Base-by-base conservation (phyloP, 352 stramenopile genomes). In the Blastocystis hominis region DNA sequence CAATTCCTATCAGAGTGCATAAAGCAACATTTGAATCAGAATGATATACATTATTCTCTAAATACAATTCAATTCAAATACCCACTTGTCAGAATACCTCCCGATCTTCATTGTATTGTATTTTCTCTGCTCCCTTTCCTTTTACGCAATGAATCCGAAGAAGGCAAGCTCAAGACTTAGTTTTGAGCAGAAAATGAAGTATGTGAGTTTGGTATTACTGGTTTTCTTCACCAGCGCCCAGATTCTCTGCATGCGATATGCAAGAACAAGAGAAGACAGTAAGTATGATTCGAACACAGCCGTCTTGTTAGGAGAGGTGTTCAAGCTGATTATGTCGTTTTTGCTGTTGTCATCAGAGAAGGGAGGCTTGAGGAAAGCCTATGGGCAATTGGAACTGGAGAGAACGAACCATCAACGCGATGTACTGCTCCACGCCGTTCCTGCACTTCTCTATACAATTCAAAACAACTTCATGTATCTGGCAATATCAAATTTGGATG, bases 401-500 rank as follows among this genome's bases (percentile, higher is more conserved):
- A 55, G 90, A 10, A 75, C 92, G 30, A 24, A 90, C 36, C 91
- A 90, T 84, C 91, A 92, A 10, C 69, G 91, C 9, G 93, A 96
- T 63, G 91, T 92, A 40, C 47, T 95, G 15, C 94, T 94, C 72
- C 93, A 95, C 44, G 79, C 91, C 4, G 91, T 96, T 36, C 94
- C 94, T 3, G 92, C 93, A 10, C 86, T 93, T 20, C 88, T 97
- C 5, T 97, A 96, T 86, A 90, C 94, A 1, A 68, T 96, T 42
- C 93, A 96, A 87, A 97, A 97, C 86, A 93, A 94, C 53, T 75
- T 96, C 0, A 88, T 94, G 9, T 96, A 95, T 86, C 84, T 95
- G 15, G 93, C 94, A 4, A 89, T 96, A n/a, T 91, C 89, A 17
- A 94, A 96, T 79, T 88, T 97, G 6, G 92, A 95, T 88, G 92